A percentile compares a stretch with the other conserved stretches of the same genome.
phyloP scores from a whole-genome alignment of 345 rosid genomes.

The Eucalyptus cloeziana region DNA sequence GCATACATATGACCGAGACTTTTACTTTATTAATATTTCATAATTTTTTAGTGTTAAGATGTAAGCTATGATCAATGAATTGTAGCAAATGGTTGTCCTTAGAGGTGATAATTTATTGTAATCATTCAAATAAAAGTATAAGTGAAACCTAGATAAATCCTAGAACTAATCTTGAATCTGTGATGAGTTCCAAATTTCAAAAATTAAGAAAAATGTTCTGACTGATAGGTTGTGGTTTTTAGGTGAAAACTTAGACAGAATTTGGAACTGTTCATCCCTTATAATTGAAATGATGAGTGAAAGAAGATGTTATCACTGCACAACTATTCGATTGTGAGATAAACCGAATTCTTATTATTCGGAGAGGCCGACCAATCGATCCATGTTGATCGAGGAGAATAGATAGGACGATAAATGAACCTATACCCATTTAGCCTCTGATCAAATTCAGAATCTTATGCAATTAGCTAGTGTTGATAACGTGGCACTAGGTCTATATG shows the following conservation, averaged over 20 bases:
- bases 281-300: background rate
- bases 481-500: background rate
- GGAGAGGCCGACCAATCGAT: background rate
- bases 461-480: no score
- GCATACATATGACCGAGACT: accelerated
- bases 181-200: no score
- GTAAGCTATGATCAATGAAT: no score
- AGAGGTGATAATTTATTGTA: no score
- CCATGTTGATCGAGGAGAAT: background rate
- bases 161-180: accelerated
- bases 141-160: no score
- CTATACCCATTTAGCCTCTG: background rate
- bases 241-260: no score
- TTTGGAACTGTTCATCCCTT: accelerated
- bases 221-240: accelerated
- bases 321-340: background rate
- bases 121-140: no score
- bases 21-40: no score
- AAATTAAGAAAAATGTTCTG: accelerated
- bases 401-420: background rate
- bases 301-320: background rate
- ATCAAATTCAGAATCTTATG: background rate
- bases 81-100: no score
- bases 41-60: no score
- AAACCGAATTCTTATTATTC: background rate